A percentile compares a stretch with the other conserved stretches of the same genome.
Evolutionary conservation across 2,329 filamentous ascomycete species (phyloP).

Genomic region (Elsinoe fawcettii): DNA sequence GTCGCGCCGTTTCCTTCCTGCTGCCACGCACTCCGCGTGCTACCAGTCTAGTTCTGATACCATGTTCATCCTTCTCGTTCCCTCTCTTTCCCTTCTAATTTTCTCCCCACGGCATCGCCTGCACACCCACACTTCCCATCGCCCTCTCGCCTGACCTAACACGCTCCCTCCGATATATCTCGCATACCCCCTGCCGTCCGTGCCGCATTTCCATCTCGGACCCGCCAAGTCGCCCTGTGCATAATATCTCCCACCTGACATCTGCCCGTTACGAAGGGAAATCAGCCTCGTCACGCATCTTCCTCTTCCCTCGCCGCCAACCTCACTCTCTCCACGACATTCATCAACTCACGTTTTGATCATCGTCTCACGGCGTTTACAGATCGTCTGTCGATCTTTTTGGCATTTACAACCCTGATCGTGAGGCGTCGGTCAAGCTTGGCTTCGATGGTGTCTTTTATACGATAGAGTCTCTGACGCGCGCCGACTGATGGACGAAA

Average conservation of each 20-base stretch:
- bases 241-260: conserved; percentile 10
- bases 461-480: conserved; percentile 9
- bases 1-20: conserved; percentile 13
- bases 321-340: not conserved
- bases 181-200: conserved; percentile 5
- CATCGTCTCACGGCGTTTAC: not conserved
- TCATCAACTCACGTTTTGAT: conserved; percentile 6
- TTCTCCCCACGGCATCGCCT: conserved; percentile 6
- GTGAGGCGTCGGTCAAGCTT: conserved; percentile 1
- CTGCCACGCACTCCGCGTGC: conserved; percentile 14
- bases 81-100: conserved; percentile 12
- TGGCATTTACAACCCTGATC: not conserved
- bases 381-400: not conserved
- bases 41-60: conserved; percentile 9
- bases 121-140: not conserved
- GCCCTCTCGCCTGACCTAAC: not conserved
- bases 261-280: not conserved
- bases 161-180: not conserved
- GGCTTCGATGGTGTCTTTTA: conserved; percentile 13
- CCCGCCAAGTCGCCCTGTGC: conserved; percentile 11
- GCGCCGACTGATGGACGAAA: conserved; percentile 13
- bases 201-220: conserved; percentile 3
- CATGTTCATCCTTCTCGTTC: conserved; percentile 6
- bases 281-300: not conserved
- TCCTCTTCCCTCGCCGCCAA: not conserved